These are phyloP conservation scores for Fomitopsis betulina DNA, from an alignment of 1,284 basidiomycete genomes.

Conservation along the genomic window DNA sequence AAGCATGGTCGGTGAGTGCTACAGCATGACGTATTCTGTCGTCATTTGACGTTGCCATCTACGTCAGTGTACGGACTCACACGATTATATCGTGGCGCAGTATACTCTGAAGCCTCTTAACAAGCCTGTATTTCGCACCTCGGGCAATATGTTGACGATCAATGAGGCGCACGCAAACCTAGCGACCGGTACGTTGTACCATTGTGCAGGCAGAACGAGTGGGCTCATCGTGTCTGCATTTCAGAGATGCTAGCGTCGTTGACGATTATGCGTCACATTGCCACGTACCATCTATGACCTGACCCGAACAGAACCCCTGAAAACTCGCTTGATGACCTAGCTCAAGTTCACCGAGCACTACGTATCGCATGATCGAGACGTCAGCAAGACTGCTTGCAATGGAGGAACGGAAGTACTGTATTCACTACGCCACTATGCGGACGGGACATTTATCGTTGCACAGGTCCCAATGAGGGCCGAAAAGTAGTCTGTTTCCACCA, in stretches of 20 bases:
- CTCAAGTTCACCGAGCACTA: neutral
- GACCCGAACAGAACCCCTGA: neutral
- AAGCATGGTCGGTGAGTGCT: conserved; percentile 65
- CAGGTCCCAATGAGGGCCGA: neutral
- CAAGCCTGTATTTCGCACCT: conserved; percentile 52
- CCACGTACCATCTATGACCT: conserved; percentile 24
- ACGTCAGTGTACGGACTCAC: conserved; percentile 50
- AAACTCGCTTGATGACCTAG: neutral
- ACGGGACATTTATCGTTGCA: neutral
- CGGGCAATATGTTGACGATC: conserved; percentile 61
- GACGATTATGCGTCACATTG: conserved; percentile 60
- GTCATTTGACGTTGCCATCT: conserved; percentile 4
- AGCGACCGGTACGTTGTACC: conserved; percentile 44
- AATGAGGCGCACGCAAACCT: conserved; percentile 53
- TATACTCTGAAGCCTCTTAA: conserved; percentile 52
- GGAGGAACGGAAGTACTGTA: neutral
- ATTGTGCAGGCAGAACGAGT: neutral
- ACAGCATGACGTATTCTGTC: conserved; percentile 1
- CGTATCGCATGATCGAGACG: neutral
- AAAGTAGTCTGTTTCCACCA: neutral
- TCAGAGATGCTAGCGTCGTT: conserved; percentile 58
- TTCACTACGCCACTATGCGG: neutral
- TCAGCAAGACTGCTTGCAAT: neutral
- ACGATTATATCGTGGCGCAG: conserved; percentile 58
- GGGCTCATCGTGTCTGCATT: neutral